Evolutionary conservation across 2,329 filamentous ascomycete species (phyloP).

Genomic region (Fusarium protoensiforme): DNA sequence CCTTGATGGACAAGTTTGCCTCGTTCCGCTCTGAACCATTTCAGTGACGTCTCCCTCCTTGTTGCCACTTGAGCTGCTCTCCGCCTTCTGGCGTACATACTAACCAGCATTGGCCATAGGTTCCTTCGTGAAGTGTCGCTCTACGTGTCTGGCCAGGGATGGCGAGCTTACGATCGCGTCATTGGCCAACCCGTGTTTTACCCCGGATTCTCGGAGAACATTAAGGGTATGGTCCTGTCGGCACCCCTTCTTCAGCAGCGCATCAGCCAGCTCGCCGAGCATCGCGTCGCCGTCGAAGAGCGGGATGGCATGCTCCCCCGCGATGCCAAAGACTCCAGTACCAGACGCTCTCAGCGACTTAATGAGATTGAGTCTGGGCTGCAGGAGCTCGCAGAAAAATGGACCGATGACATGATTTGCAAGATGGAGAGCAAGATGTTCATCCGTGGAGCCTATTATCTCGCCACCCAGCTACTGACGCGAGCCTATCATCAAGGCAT

Average conservation of each 20-base stretch:
- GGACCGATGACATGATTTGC: slow-evolving; percentile 97
- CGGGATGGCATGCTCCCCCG: slow-evolving; percentile 74
- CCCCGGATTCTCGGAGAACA: slow-evolving; percentile 88
- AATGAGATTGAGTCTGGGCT: slow-evolving; percentile 78
- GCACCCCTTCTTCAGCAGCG: slow-evolving; percentile 79
- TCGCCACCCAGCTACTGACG: slow-evolving; percentile 87
- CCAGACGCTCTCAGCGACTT: slow-evolving; percentile 64
- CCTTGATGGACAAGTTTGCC: slow-evolving; percentile 83
- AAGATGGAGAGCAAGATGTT: slow-evolving; percentile 97
- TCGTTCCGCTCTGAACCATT: slow-evolving; percentile 81
- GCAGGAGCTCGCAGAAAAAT: slow-evolving; percentile 82
- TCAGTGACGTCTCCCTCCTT: slow-evolving; percentile 55
- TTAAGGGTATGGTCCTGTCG: slow-evolving; percentile 81
- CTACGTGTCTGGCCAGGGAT: slow-evolving; percentile 92
- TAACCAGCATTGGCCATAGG: slow-evolving; percentile 54
- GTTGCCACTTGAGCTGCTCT: background rate
- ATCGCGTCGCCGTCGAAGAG: slow-evolving; percentile 80
- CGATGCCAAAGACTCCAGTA: slow-evolving; percentile 63
- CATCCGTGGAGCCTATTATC: slow-evolving; percentile 91
- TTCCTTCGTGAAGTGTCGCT: slow-evolving; percentile 94
- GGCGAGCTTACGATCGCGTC: slow-evolving; percentile 91
- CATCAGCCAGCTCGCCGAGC: slow-evolving; percentile 80
- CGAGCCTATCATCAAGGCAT: slow-evolving; percentile 97
- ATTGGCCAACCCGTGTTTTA: slow-evolving; percentile 96
- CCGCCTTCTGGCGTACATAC: background rate